These are phyloP conservation scores for Cubamyces lactineus DNA, from an alignment of 768 basidiomycete species.

Conservation along the genomic window DNA sequence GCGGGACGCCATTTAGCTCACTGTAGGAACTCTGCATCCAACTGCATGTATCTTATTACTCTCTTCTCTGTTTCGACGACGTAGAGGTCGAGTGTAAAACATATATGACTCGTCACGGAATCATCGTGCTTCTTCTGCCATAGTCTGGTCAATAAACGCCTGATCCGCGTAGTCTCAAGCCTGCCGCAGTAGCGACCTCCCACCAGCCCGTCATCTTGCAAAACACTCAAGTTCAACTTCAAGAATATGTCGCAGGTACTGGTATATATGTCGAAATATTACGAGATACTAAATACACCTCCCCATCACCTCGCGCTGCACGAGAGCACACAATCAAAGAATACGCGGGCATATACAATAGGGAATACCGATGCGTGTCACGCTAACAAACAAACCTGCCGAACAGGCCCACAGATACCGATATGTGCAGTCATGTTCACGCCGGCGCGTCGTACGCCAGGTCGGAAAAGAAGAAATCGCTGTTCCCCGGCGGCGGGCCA, in stretches of 20 bases:
- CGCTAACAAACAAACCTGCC: background rate
- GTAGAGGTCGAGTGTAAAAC: constrained; percentile 15
- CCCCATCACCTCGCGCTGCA: background rate
- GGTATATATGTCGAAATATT: constrained; percentile 8
- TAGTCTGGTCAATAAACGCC: too few species aligned
- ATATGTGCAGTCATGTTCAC: background rate
- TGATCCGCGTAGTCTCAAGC: too few species aligned
- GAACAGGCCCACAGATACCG: background rate
- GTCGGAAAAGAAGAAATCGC: constrained; percentile 88
- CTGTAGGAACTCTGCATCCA: constrained; percentile 31
- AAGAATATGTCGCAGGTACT: background rate
- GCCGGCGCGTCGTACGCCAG: constrained; percentile 32
- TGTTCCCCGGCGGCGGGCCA: constrained; percentile 79
- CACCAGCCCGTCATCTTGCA: too few species aligned
- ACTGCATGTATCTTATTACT: constrained; percentile 30
- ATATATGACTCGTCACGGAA: background rate
- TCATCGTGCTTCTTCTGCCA: background rate
- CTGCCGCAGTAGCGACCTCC: too few species aligned
- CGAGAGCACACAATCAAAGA: background rate
- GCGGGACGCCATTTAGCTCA: constrained; percentile 8
- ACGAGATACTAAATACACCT: constrained; percentile 13
- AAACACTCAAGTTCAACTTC: too few species aligned
- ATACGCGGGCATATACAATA: background rate
- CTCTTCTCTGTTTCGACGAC: background rate
- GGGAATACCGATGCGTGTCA: background rate